Conservation (phyloP, 129 eudicot genomes). For the Helichrysum umbraculigerum region DNA sequence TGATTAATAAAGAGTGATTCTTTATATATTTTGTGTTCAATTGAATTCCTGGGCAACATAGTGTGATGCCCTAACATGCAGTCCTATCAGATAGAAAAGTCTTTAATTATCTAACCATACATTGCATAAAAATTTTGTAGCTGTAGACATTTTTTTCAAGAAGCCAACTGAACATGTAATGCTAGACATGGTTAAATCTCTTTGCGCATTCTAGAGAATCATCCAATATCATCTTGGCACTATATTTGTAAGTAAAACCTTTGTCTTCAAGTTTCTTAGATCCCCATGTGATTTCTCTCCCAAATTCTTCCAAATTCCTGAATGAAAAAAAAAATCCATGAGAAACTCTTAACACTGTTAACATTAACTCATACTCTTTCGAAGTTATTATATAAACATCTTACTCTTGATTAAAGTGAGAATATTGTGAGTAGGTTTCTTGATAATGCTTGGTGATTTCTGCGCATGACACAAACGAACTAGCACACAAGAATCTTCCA, state of each 20-base stretch:
- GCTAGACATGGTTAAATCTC: neutral
- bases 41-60: no score
- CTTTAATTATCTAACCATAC: no score
- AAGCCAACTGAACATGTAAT: no score
- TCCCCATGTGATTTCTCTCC: constrained; percentile 44
- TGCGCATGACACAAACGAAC: constrained; percentile 28
- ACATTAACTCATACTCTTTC: neutral
- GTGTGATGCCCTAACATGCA: no score
- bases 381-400: neutral
- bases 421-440: constrained; percentile 34
- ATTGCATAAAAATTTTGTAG: no score
- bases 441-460: constrained; percentile 42
- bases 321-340: neutral
- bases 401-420: constrained; percentile 37
- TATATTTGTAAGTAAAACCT: constrained; percentile 49
- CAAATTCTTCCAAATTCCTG: constrained; percentile 36
- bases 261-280: constrained; percentile 45
- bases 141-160: no score
- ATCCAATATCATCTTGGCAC: constrained; percentile 36
- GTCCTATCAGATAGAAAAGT: no score
- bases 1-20: no score
- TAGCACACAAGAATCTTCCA: constrained; percentile 55
- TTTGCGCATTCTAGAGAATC: constrained; percentile 38
- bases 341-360: no score
- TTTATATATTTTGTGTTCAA: no score